Percentiles rank a stretch among this genome's conserved stretches.
Evolutionary conservation across 164 flowering plant genomes (phyloP).

Genomic region (Aristolochia californica): DNA sequence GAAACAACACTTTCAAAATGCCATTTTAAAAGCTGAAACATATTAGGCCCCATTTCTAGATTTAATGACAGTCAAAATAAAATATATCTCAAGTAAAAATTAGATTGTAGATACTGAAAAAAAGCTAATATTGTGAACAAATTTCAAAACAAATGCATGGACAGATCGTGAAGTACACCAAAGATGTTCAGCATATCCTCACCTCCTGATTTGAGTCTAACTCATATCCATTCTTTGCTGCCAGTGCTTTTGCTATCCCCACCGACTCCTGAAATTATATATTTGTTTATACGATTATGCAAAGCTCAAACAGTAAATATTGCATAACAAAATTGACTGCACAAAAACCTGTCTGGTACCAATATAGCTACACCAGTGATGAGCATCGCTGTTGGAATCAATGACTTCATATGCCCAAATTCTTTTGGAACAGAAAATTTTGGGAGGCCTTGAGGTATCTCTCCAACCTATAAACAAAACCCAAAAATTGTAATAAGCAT

Average conservation of each 20-base stretch:
- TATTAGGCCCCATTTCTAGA: too few relatives aligned
- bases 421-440: conserved; percentile 70
- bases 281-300: not conserved
- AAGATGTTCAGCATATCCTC: conserved; percentile 3
- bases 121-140: too few relatives aligned
- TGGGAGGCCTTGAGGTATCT: conserved; percentile 96
- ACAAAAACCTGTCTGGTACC: conserved; percentile 34
- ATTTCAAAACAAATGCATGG: not conserved
- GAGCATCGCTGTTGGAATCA: conserved; percentile 83
- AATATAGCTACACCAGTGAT: conserved; percentile 97
- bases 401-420: conserved; percentile 45
- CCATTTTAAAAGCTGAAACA: too few relatives aligned
- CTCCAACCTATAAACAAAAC: conserved; percentile 62
- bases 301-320: not conserved
- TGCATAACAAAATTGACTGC: conserved; percentile 4
- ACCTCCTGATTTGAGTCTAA: conserved; percentile 98
- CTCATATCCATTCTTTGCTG: conserved; percentile 97
- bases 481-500: not conserved
- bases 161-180: not conserved
- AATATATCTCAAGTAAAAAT: too few relatives aligned
- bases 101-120: too few relatives aligned
- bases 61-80: too few relatives aligned
- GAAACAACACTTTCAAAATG: too few relatives aligned
- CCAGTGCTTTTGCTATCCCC: conserved; percentile 98
- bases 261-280: conserved; percentile 74